Conservation (phyloP, 148 eudicot genomes). For the Cornus kousa region DNA sequence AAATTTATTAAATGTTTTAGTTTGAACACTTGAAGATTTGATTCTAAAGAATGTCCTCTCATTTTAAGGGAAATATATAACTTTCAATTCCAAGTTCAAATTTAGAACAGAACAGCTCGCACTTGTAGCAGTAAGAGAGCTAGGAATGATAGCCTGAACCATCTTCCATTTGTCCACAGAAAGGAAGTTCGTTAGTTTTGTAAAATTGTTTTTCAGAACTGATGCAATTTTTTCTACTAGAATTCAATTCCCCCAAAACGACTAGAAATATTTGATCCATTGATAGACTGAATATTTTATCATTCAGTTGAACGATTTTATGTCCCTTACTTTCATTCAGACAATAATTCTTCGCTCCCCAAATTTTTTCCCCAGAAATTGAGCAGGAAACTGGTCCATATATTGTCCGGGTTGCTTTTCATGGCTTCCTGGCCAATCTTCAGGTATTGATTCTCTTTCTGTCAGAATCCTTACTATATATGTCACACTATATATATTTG, state of each 20-base stretch:
- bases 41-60: no score
- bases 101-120: background rate
- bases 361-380: constrained; percentile 45
- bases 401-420: constrained; percentile 84
- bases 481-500: background rate
- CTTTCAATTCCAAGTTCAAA: background rate
- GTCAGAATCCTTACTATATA: background rate
- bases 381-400: constrained; percentile 95
- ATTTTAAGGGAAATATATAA: no score
- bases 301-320: background rate
- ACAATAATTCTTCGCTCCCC: background rate
- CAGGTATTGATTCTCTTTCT: constrained; percentile 44
- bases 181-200: no score
- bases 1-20: no score
- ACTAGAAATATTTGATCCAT: background rate
- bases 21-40: no score
- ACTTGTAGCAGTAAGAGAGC: background rate
- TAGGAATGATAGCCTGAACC: background rate
- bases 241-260: background rate
- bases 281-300: background rate
- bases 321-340: background rate
- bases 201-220: no score
- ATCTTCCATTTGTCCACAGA: background rate
- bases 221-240: background rate
- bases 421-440: constrained; percentile 92